Evolutionary conservation across 768 basidiomycete genomes (phyloP).

Genomic region (Chiua virens): DNA sequence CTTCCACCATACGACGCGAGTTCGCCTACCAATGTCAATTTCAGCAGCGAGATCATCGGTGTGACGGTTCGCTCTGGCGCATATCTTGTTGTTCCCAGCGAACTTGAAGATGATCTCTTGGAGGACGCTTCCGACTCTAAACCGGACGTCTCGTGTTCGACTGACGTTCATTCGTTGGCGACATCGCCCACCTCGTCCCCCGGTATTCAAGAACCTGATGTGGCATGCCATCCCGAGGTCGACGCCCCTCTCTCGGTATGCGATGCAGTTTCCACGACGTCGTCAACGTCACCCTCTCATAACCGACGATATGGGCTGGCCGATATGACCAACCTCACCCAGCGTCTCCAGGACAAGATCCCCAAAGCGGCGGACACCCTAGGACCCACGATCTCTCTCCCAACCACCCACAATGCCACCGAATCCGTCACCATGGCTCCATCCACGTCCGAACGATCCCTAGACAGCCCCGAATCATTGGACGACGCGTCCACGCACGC

Average conservation of each 20-base stretch:
- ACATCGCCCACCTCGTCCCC: background rate
- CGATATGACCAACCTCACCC: background rate
- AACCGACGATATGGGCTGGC: conserved; percentile 14
- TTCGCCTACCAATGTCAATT: background rate
- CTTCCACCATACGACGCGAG: conserved; percentile 18
- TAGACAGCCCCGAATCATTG: too few relatives aligned
- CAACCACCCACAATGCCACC: background rate
- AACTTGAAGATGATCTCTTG: background rate
- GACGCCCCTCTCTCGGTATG: background rate
- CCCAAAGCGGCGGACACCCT: background rate
- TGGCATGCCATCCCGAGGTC: background rate
- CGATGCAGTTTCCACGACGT: background rate
- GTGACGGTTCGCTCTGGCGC: conserved; percentile 1
- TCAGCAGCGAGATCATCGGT: conserved; percentile 17
- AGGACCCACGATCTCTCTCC: too few relatives aligned
- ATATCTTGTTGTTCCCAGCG: conserved; percentile 12
- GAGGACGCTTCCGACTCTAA: background rate
- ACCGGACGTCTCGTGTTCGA: background rate
- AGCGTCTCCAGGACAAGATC: background rate
- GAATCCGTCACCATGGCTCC: too few relatives aligned
- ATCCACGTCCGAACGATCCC: too few relatives aligned
- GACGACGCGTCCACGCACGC: background rate
- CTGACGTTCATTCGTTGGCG: background rate
- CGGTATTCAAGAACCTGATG: background rate
- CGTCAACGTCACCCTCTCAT: background rate